Evolutionary conservation across 495 filamentous ascomycete species (phyloP).

Genomic region (Tuber melanosporum): DNA sequence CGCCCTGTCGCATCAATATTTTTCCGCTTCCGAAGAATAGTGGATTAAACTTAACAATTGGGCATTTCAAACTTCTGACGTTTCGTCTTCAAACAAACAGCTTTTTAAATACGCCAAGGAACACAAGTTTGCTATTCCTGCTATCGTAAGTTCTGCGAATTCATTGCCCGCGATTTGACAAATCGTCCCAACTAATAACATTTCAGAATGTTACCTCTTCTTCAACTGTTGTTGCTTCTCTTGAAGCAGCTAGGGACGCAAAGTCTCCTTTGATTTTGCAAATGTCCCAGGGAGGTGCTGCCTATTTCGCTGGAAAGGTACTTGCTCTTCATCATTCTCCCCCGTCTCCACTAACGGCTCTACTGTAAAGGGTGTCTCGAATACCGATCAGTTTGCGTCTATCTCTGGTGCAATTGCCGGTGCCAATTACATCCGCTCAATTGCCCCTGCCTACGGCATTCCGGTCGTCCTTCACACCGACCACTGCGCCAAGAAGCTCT

Average conservation of each 20-base stretch:
- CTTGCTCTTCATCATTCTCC: not conserved
- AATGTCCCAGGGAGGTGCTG: constrained; percentile 85
- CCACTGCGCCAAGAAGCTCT: constrained; percentile 88
- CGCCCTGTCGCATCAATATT: constrained; percentile 18
- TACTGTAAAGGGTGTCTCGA: constrained; percentile 61
- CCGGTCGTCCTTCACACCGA: constrained; percentile 91
- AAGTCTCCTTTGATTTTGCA: constrained; percentile 87
- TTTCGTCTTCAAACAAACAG: constrained; percentile 31
- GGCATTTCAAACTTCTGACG: not conserved
- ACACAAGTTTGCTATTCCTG: constrained; percentile 81
- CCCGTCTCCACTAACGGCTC: constrained; percentile 8
- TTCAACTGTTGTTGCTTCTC: constrained; percentile 75
- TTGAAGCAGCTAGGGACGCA: constrained; percentile 87
- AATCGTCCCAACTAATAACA: constrained; percentile 18
- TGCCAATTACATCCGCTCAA: constrained; percentile 84
- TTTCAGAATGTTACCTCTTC: constrained; percentile 78
- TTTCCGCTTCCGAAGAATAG: not conserved
- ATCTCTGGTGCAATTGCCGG: constrained; percentile 80
- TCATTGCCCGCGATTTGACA: constrained; percentile 3
- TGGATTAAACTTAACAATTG: not conserved
- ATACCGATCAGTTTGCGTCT: constrained; percentile 77
- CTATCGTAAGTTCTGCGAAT: constrained; percentile 60
- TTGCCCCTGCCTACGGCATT: constrained; percentile 81
- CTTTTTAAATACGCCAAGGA: constrained; percentile 84
- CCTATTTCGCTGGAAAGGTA: constrained; percentile 81